Base-by-base conservation (phyloP, 495 filamentous ascomycete genomes). In the Friedmanniomyces simplex region DNA sequence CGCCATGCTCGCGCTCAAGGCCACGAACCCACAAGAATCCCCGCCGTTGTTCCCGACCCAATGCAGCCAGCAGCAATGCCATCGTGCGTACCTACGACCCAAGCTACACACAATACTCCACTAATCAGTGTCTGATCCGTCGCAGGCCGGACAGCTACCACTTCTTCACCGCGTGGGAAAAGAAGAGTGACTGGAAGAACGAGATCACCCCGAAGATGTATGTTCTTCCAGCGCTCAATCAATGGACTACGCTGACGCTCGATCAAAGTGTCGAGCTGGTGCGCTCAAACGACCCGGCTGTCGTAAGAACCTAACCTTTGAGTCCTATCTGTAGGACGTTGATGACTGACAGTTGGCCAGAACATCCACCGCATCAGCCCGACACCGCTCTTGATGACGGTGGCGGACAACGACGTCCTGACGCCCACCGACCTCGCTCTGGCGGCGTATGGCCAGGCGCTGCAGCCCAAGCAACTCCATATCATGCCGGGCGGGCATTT, bases 311-410 rank as follows among this genome's bases (percentile, higher is more conserved):
- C n/a, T n/a, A n/a, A n/a, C n/a, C n/a, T n/a, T n/a, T n/a, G n/a
- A n/a, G n/a, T n/a, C n/a, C n/a, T n/a, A n/a, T n/a, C n/a, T n/a
- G n/a, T n/a, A n/a, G n/a, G n/a, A n/a, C n/a, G n/a, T n/a, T n/a
- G n/a, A n/a, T n/a, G n/a, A n/a, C n/a, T n/a, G n/a, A n/a, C n/a
- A n/a, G n/a, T n/a, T n/a, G n/a, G n/a, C n/a, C 50, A 5, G 16
- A 45, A 56, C 36, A 61, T 70, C 37, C 64, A 71, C 48, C 67
- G 59, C 43, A 67, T 71, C 24, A 58, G 64, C 14, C 70, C 70
- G 7, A 70, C 63, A 26, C 69, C 68, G 1, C 54, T 71, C 25
- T 49, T 70, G n/a, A 67, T 71, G 59, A 55, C 59, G 12, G 50
- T 70, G 32, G 59, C 64, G 16, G 55, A 63, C 10, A 55, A 68